A percentile compares a stretch with the other conserved stretches of the same genome.
phyloP scores from a whole-genome alignment of 1,284 basidiomycete genomes.

The Cryptococcus depauperatus region DNA sequence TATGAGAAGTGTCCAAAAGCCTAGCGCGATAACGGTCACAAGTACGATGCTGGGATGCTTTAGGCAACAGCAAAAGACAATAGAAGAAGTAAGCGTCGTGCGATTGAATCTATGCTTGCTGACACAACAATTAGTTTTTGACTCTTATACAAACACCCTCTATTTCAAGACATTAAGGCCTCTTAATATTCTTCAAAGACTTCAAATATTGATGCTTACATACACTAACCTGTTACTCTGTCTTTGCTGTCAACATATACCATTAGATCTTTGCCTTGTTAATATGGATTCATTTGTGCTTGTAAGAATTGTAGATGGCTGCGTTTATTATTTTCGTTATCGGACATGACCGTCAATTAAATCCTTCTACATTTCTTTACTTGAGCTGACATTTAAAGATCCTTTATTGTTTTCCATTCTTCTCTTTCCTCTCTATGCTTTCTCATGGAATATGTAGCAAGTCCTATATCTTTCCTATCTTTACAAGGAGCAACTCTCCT shows the following conservation, averaged over 20 bases:
- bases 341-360: no score
- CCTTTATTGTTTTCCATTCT: not conserved
- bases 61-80: constrained; percentile 91
- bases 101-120: not conserved
- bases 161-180: constrained; percentile 6
- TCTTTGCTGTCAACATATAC: constrained; percentile 1
- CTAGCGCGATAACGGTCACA: constrained; percentile 88
- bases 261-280: not conserved
- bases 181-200: not conserved
- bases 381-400: no score
- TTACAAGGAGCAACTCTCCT: not conserved
- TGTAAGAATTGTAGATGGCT: not conserved
- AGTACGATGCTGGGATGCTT: constrained; percentile 99
- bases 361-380: not conserved
- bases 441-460: constrained; percentile 4
- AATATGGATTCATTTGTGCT: not conserved
- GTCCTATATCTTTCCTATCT: not conserved
- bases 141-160: constrained; percentile 17
- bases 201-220: not conserved
- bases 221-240: not conserved
- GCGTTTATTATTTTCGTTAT: no score
- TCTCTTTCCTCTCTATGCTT: constrained; percentile 7
- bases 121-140: constrained; percentile 9
- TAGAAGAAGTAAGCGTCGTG: constrained; percentile 61
- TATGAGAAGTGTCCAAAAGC: constrained; percentile 99